Percentiles rank a stretch among this genome's conserved stretches.
These are phyloP conservation scores for Nemania sp. DNA, from an alignment of 2,329 filamentous ascomycete genomes.

Conservation along the genomic window DNA sequence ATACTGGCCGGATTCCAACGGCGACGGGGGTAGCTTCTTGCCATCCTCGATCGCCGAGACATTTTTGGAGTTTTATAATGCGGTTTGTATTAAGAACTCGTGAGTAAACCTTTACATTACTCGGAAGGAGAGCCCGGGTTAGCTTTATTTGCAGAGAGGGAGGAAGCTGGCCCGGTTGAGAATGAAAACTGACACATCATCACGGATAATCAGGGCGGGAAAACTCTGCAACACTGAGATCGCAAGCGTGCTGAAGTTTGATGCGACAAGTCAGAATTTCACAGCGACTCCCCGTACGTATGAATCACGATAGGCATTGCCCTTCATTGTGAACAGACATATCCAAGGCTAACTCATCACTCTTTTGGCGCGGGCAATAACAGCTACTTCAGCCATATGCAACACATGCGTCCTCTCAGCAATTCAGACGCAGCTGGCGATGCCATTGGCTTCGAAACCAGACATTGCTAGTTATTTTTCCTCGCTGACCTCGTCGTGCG, in stretches of 20 bases:
- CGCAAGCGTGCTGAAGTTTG: conserved; percentile 3
- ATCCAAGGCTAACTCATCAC: neutral
- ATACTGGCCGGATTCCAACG: conserved; percentile 2
- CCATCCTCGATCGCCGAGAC: neutral
- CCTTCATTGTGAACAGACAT: no score
- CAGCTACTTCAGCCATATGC: conserved; percentile 3
- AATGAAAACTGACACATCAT: no score
- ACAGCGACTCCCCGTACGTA: conserved; percentile 6
- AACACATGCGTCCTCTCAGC: conserved; percentile 9
- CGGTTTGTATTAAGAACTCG: conserved; percentile 3
- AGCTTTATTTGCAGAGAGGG: no score
- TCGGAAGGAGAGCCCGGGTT: no score
- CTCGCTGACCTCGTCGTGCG: conserved; percentile 4
- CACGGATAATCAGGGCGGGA: neutral
- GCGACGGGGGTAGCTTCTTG: conserved; percentile 1
- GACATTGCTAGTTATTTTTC: neutral
- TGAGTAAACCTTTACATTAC: conserved; percentile 4
- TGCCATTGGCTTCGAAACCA: neutral
- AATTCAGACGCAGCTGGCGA: conserved; percentile 3
- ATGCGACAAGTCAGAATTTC: conserved; percentile 2
- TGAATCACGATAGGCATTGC: no score
- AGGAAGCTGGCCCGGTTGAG: no score
- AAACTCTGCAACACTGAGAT: conserved; percentile 1
- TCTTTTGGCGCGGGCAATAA: no score
- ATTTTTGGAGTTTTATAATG: conserved; percentile 2